These are phyloP conservation scores for Cercospora sesami DNA, from an alignment of 2,329 filamentous ascomycete species.

Conservation along the genomic window DNA sequence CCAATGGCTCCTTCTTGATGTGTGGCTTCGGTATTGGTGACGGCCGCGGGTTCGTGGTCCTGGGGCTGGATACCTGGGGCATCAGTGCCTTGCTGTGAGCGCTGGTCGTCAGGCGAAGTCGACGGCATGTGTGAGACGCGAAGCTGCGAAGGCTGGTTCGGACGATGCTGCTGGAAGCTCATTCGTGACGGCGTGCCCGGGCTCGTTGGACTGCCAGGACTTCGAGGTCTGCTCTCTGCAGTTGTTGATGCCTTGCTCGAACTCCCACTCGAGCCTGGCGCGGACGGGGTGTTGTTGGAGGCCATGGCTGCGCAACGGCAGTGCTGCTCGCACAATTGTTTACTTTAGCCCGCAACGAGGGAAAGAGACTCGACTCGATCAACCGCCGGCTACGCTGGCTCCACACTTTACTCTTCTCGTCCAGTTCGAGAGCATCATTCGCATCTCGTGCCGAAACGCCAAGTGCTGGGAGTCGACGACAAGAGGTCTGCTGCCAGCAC, in stretches of 20 bases:
- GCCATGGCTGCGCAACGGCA: neutral
- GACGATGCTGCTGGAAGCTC: constrained; percentile 31
- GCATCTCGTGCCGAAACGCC: neutral
- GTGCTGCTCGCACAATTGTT: neutral
- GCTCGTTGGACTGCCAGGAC: constrained; percentile 19
- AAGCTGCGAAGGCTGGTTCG: constrained; percentile 38
- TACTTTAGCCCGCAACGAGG: neutral
- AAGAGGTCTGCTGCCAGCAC: constrained; percentile 10
- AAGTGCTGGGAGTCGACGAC: neutral
- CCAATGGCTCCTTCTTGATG: constrained; percentile 27
- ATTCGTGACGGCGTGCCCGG: constrained; percentile 11
- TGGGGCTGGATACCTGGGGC: constrained; percentile 38
- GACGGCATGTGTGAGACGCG: constrained; percentile 47
- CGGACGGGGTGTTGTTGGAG: neutral
- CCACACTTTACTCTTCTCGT: constrained; percentile 11
- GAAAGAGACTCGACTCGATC: constrained; percentile 2
- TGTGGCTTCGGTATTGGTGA: constrained; percentile 27
- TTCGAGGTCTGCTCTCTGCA: constrained; percentile 4
- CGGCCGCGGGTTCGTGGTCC: constrained; percentile 38
- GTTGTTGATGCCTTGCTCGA: neutral
- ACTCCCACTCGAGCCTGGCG: constrained; percentile 4
- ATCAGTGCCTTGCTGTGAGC: constrained; percentile 28
- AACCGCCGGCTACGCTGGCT: constrained; percentile 5
- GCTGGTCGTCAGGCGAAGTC: constrained; percentile 45
- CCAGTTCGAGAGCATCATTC: constrained; percentile 6